These are phyloP conservation scores for Astrocystis sublimbata DNA, from an alignment of 495 filamentous ascomycete genomes.

Conservation along the genomic window DNA sequence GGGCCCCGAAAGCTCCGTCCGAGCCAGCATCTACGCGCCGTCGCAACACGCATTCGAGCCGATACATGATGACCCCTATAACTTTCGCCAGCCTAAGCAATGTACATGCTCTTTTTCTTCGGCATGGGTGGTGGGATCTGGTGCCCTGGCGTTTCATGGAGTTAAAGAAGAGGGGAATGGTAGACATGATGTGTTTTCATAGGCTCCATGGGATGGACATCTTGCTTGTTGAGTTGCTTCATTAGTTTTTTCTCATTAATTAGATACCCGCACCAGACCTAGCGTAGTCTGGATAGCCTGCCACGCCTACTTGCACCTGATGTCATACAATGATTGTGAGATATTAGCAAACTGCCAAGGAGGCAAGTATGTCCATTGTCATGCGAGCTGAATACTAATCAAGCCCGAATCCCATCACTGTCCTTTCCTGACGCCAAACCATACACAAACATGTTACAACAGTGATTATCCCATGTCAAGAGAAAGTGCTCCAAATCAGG, in stretches of 20 bases:
- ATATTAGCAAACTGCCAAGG: background rate
- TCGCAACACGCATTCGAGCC: background rate
- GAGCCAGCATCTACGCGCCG: background rate
- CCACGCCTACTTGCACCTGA: background rate
- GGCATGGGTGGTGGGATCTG: background rate
- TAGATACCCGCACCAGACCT: conserved; percentile 17
- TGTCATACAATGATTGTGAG: background rate
- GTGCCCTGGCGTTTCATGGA: conserved; percentile 19
- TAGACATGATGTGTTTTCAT: conserved; percentile 14
- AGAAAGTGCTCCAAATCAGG: background rate
- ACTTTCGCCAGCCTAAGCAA: background rate
- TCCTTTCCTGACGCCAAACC: conserved; percentile 15
- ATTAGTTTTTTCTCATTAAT: conserved; percentile 14
- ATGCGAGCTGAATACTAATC: conserved; percentile 2
- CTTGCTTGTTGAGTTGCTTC: conserved; percentile 3
- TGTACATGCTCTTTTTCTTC: background rate
- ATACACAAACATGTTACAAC: conserved; percentile 1
- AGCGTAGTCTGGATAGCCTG: background rate
- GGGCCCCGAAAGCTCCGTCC: background rate
- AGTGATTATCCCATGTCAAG: background rate
- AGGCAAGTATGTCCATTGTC: background rate
- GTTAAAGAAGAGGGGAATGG: conserved; percentile 16
- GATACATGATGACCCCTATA: background rate
- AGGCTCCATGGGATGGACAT: conserved; percentile 5
- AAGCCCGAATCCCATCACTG: background rate